Base-by-base conservation (phyloP, 371 early-diverging fungal species). In the Circinella umbellata region DNA sequence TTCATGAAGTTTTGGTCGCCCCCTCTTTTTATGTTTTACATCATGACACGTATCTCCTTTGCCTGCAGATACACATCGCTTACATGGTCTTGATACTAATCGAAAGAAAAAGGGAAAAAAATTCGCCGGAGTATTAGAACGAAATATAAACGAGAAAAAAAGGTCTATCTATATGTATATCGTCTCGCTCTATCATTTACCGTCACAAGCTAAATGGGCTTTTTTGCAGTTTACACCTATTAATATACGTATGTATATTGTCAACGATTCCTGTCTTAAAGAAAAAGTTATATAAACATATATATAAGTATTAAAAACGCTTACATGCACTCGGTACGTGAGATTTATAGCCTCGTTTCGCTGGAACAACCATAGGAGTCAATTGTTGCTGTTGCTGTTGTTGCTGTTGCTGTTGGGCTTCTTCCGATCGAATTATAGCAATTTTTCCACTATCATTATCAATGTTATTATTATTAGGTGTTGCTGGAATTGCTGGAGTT, bases 21-120 rank as follows among this genome's bases (percentile, higher is more conserved):
- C 92, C 57, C 92, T 86, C 70, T 90, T 90, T 72, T 90, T 92
- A 73, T 90, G 91, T 73, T 90, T 86, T 27, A 90, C 89, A 69
- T 92, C 92, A 39, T 83, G 77, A 71, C 92, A 92, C 20, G 87
- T 84, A 60, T 88, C 89, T 42, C 83, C 80, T 74, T 88, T 90
- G 39, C 84, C 86, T 18, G 88, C 69, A 13, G 89, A 77, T 14
- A 87, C 74, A 73, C 92, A 92, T 39, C 92, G 80, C 66, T 85
- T 88, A 74, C 92, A 92, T n/a, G 92, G 92, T 49, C 92, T 65
- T 35, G 81, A 82, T 27, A 86, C 90, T 88, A 37, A 27, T 27
- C 27, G 27, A 27, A 27, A 27, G 27, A 13, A 82, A 82, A 18
- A 86, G 88, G 87, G 7, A 20, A 46, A 39, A 63, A 63, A 63